Evolutionary conservation across 73 alveolate species (phyloP).

Genomic region (Urostyla sp.): DNA sequence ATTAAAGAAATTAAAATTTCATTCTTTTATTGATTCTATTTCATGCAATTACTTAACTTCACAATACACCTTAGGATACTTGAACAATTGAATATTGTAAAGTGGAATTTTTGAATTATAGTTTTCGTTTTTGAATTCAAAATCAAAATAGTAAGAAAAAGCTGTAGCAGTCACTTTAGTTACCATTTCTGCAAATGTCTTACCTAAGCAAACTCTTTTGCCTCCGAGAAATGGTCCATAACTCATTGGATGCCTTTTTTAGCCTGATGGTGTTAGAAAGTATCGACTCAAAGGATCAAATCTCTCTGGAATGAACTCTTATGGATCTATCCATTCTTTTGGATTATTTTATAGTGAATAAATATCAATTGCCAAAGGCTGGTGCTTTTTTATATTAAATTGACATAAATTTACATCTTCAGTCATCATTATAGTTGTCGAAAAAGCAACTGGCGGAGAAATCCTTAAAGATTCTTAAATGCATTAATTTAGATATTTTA

Average conservation of each 20-base stretch:
- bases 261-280: slow-evolving; percentile 34
- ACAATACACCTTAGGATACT: too few relatives aligned
- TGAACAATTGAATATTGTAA: too few relatives aligned
- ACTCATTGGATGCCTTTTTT: slow-evolving; percentile 39
- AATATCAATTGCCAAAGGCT: neutral
- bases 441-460: slow-evolving; percentile 14
- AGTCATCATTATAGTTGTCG: neutral
- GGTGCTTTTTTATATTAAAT: neutral
- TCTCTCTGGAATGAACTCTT: slow-evolving; percentile 59
- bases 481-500: neutral
- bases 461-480: slow-evolving; percentile 12
- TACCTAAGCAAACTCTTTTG: slow-evolving; percentile 31
- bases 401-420: neutral
- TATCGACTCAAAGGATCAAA: slow-evolving; percentile 31
- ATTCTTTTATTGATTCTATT: too few relatives aligned
- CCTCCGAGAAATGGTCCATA: slow-evolving; percentile 40
- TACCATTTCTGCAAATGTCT: slow-evolving; percentile 4
- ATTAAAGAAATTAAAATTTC: too few relatives aligned
- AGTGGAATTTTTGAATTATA: too few relatives aligned
- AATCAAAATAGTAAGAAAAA: too few relatives aligned
- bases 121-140: too few relatives aligned
- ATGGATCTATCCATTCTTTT: slow-evolving; percentile 6
- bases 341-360: slow-evolving; percentile 14
- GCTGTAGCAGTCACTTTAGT: too few relatives aligned
- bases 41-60: too few relatives aligned